Base-by-base conservation (phyloP, 495 filamentous ascomycete species). In the Immersiella caudata region DNA sequence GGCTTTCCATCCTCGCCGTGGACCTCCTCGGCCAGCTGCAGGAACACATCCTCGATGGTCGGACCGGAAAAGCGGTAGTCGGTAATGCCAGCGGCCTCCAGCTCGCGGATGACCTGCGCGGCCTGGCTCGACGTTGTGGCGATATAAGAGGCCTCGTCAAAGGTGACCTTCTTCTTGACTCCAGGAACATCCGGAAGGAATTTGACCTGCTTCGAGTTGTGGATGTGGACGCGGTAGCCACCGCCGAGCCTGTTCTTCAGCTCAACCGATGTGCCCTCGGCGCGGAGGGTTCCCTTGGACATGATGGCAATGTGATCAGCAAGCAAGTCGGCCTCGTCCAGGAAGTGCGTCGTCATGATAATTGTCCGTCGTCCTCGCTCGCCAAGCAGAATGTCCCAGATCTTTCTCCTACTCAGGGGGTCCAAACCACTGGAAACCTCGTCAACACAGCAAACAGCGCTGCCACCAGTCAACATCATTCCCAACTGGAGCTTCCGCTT, bases 401-500 rank as follows among this genome's bases (percentile, higher is more conserved):
- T 90, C 76, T 93, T 96, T 11, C 92, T 79, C 18, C 93, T 80
- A 50, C 87, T 89, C 16, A 97, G 82, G 0, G 93, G 92, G 72
- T 97, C 93, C 11, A 97, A 79, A 6, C 93, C 93, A 59, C 87
- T 89, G 16, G 88, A 92, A 5, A 94, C 92, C 73, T 97, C 93
- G 73, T 97, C 93, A 8, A 97, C 89, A 75, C 91, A 93, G 76
- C 93, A 97, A 7, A 97, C 87, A 18, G 84, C 86, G 67, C 88
- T 91, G 20, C 92, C 93, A 49, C 93, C 93, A 25, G 91, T 93
- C 62, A 97, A 87, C 92, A 95, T 96, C 86, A 94, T 93, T n/a
- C 90, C 89, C 11, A 97, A 84, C 73, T 97, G 93, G n/a, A 94
- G 79, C 76, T 96, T 96, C 24, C 93, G 83, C 76, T 94, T 96